A percentile compares a stretch with the other conserved stretches of the same genome.
phyloP scores from a whole-genome alignment of 257 asterid species.

The Solanum arcanum region DNA sequence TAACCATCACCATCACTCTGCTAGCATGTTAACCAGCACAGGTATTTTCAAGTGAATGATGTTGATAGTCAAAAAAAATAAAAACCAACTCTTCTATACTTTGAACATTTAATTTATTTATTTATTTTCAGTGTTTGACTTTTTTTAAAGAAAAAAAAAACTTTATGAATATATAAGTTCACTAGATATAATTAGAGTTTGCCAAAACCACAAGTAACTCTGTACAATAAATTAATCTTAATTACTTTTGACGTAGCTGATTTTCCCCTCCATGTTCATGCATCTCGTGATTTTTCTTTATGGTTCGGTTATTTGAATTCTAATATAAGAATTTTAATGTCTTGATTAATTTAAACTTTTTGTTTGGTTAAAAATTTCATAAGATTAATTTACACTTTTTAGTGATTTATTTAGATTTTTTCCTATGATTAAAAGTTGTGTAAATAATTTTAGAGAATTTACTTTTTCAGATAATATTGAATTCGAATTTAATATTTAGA shows the following conservation, averaged over 20 bases:
- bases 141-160: background rate
- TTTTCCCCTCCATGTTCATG: background rate
- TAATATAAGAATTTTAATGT: fast-evolving
- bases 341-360: background rate
- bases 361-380: too few species aligned
- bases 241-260: background rate
- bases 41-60: conserved; percentile 7
- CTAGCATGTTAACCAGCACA: background rate
- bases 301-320: background rate
- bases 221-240: conserved; percentile 4
- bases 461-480: background rate
- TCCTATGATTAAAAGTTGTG: background rate
- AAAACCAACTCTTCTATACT: conserved; percentile 5
- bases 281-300: background rate
- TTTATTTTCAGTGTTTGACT: background rate
- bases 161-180: conserved; percentile 9
- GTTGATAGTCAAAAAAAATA: conserved; percentile 22
- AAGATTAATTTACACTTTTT: background rate
- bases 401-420: background rate
- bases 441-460: background rate
- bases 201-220: conserved; percentile 52
- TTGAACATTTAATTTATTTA: background rate
- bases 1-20: conserved; percentile 12
- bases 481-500: background rate
- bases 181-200: conserved; percentile 30